phyloP scores from a whole-genome alignment of 805 yeast genomes.

The Cyberlindnera subsufficiens region DNA sequence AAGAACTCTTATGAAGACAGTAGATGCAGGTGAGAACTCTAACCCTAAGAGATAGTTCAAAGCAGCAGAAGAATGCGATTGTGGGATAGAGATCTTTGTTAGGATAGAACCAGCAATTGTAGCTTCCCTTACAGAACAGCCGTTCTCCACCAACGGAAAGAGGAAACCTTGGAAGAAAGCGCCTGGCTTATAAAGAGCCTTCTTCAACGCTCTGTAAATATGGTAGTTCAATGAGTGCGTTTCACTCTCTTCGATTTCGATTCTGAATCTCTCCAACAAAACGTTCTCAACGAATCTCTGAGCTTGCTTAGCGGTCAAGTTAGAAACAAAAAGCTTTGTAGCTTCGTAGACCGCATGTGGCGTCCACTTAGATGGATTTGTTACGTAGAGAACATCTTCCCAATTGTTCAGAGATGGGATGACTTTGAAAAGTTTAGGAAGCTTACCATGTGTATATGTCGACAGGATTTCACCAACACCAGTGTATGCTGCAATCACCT shows the following conservation, averaged over 20 bases:
- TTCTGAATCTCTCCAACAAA: conserved; percentile 65
- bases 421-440: conserved; percentile 94
- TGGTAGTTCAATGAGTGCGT: conserved; percentile 85
- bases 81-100: conserved; percentile 87
- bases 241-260: conserved; percentile 64
- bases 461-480: conserved; percentile 84
- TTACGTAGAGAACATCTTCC: conserved; percentile 91
- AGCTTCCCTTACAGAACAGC: conserved; percentile 90
- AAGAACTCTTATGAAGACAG: conserved; percentile 83
- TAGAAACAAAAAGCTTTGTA: conserved; percentile 88
- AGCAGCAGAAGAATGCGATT: conserved; percentile 94
- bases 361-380: conserved; percentile 91
- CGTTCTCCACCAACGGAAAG: conserved; percentile 84
- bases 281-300: conserved; percentile 72
- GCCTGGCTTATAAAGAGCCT: conserved; percentile 92
- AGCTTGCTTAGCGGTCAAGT: conserved; percentile 80
- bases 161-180: conserved; percentile 96
- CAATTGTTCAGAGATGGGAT: conserved; percentile 90
- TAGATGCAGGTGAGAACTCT: conserved; percentile 83
- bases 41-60: conserved; percentile 74
- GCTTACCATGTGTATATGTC: conserved; percentile 90
- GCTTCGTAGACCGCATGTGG: conserved; percentile 95
- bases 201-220: conserved; percentile 84
- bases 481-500: conserved; percentile 90
- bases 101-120: conserved; percentile 90